A percentile compares a stretch with the other conserved stretches of the same genome.
Evolutionary conservation across 345 rosid species (phyloP).

Genomic region (Dipteronia dyeriana): DNA sequence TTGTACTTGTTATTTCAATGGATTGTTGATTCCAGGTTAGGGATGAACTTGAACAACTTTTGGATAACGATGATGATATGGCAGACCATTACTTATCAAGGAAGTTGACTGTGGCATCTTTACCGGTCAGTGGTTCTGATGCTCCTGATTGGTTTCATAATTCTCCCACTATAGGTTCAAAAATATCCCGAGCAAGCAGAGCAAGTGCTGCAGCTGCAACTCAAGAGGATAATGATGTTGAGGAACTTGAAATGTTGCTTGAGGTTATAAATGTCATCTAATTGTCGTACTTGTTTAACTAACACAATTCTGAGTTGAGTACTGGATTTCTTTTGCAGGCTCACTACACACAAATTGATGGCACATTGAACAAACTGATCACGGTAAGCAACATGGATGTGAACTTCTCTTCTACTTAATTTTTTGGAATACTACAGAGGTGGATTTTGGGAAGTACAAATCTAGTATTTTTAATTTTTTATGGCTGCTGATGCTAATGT

Average conservation of each 20-base stretch:
- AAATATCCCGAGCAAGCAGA: conserved; percentile 47
- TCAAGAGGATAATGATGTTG: conserved; percentile 50
- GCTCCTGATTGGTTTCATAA: conserved; percentile 37
- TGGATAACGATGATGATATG: conserved; percentile 57
- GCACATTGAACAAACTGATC: conserved; percentile 52
- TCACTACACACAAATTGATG: conserved; percentile 56
- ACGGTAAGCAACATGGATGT: conserved; percentile 30
- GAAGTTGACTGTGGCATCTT: conserved; percentile 34
- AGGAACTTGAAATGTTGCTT: conserved; percentile 66
- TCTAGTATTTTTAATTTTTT: background rate
- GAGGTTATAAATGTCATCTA: conserved; percentile 37
- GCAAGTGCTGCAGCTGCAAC: conserved; percentile 35
- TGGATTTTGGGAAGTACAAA: background rate
- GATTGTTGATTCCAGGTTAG: conserved; percentile 36
- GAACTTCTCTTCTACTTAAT: conserved; percentile 8
- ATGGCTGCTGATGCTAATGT: background rate
- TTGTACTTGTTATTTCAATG: background rate
- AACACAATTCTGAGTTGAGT: conserved; percentile 10
- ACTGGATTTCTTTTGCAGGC: conserved; percentile 42
- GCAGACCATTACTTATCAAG: conserved; percentile 58
- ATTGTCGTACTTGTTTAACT: background rate
- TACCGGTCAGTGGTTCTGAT: conserved; percentile 43
- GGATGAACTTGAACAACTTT: conserved; percentile 56
- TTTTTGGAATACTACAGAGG: background rate
- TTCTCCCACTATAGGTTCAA: conserved; percentile 45